phyloP scores from a whole-genome alignment of 371 early-diverging fungal species.

The Cokeromyces recurvatus region DNA sequence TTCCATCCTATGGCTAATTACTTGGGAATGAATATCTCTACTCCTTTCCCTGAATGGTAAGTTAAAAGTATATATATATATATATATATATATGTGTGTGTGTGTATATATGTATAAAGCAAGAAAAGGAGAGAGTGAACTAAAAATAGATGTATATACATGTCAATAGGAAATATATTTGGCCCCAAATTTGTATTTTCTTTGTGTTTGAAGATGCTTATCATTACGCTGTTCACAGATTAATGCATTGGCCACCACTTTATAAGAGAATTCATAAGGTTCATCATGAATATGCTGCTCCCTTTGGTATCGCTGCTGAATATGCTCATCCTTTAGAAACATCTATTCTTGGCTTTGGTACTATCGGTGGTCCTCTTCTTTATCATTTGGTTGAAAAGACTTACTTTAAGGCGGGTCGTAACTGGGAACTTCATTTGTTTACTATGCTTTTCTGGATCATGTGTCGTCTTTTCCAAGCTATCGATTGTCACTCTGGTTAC shows the following conservation, averaged over 20 bases:
- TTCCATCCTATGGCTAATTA: conserved; percentile 82
- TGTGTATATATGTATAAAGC: too few species aligned
- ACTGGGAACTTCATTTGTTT: conserved; percentile 72
- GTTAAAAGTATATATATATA: conserved; percentile 12
- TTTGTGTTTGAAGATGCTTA: conserved; percentile 80
- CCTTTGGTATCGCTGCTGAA: conserved; percentile 85
- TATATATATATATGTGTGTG: neutral
- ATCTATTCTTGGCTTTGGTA: conserved; percentile 70
- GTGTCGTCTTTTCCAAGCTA: conserved; percentile 72
- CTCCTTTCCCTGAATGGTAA: conserved; percentile 82
- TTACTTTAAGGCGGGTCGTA: conserved; percentile 6
- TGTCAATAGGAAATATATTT: conserved; percentile 28
- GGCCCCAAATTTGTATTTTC: conserved; percentile 63
- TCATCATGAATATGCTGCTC: conserved; percentile 91
- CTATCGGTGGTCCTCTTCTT: conserved; percentile 69
- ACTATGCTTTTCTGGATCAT: conserved; percentile 81
- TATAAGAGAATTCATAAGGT: conserved; percentile 90
- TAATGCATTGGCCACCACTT: conserved; percentile 82
- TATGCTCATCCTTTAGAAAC: conserved; percentile 85
- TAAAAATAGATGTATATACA: too few species aligned
- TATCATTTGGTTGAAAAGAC: conserved; percentile 17
- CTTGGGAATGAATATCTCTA: conserved; percentile 79
- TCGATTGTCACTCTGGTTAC: conserved; percentile 93
- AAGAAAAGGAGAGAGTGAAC: too few species aligned
- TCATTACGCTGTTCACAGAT: conserved; percentile 81